Conservation (phyloP, 495 filamentous ascomycete genomes). For the Thermochaetoides thermophila region DNA sequence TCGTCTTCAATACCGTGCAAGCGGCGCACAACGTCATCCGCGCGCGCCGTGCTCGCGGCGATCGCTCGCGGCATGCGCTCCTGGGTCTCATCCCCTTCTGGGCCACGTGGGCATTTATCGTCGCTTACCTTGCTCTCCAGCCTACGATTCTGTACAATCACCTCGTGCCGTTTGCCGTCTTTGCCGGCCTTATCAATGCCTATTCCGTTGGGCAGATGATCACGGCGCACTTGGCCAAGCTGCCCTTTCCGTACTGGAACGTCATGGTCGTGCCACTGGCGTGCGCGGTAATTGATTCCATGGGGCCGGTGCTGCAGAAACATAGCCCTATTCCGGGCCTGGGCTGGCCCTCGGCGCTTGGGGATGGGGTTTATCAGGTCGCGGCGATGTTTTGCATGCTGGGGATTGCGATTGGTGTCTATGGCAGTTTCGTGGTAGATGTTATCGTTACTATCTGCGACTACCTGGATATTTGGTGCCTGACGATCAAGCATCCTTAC, state of each 20-base stretch:
- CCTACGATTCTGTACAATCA: slow-evolving; percentile 68
- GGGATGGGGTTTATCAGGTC: slow-evolving; percentile 61
- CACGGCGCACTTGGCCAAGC: slow-evolving; percentile 74
- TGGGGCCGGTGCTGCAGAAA: slow-evolving; percentile 47
- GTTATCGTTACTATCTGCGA: slow-evolving; percentile 96
- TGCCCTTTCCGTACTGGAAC: slow-evolving; percentile 77
- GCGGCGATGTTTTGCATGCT: slow-evolving; percentile 75
- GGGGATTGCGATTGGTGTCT: slow-evolving; percentile 67
- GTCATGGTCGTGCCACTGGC: slow-evolving; percentile 54
- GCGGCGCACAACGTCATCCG: slow-evolving; percentile 70
- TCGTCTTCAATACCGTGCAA: slow-evolving; percentile 67
- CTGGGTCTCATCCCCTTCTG: slow-evolving; percentile 71
- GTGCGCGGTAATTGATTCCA: slow-evolving; percentile 59
- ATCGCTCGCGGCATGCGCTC: slow-evolving; percentile 55
- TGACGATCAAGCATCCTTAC: slow-evolving; percentile 80
- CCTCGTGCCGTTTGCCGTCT: slow-evolving; percentile 75
- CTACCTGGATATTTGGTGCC: slow-evolving; percentile 93
- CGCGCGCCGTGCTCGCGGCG: slow-evolving; percentile 55
- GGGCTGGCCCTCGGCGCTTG: slow-evolving; percentile 68
- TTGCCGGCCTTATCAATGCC: slow-evolving; percentile 76
- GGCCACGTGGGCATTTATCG: slow-evolving; percentile 56
- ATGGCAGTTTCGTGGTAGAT: slow-evolving; percentile 91
- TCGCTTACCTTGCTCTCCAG: slow-evolving; percentile 67
- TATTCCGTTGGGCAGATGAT: slow-evolving; percentile 94
- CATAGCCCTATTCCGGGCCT: slow-evolving; percentile 39